Conservation (phyloP, 345 rosid species). For the Populus nigra region DNA sequence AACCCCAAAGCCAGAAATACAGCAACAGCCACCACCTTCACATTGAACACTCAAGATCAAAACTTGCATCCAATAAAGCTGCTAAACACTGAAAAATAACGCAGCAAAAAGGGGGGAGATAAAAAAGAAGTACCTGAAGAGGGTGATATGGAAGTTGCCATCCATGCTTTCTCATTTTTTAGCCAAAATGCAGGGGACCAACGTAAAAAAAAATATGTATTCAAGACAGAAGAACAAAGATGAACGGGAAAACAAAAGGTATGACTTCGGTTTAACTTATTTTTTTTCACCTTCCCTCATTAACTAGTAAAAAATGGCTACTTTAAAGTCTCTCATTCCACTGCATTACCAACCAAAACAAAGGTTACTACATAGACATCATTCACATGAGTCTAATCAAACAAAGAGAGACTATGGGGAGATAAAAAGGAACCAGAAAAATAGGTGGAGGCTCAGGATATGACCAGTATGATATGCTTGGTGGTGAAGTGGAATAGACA, state of each 20-base stretch:
- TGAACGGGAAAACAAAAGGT: constrained; percentile 3
- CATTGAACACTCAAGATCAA: constrained; percentile 23
- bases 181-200: constrained; percentile 39
- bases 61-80: constrained; percentile 8
- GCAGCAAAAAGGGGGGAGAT: neutral
- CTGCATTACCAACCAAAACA: constrained; percentile 26
- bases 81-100: neutral
- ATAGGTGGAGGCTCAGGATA: constrained; percentile 27
- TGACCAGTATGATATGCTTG: constrained; percentile 11
- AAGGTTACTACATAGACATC: constrained; percentile 18
- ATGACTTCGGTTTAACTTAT: constrained; percentile 14
- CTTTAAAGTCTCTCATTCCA: constrained; percentile 25
- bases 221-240: constrained; percentile 14
- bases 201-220: constrained; percentile 23
- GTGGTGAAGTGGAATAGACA: constrained; percentile 11
- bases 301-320: constrained; percentile 19
- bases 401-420: neutral
- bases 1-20: constrained; percentile 96
- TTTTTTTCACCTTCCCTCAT: constrained; percentile 46
- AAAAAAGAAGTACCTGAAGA: constrained; percentile 61
- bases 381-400: constrained; percentile 33
- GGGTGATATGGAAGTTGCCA: constrained; percentile 99
- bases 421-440: constrained; percentile 14
- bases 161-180: constrained; percentile 91
- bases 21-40: constrained; percentile 97